phyloP scores from a whole-genome alignment of 2,329 filamentous ascomycete species.

The Thielaviopsis euricoi region DNA sequence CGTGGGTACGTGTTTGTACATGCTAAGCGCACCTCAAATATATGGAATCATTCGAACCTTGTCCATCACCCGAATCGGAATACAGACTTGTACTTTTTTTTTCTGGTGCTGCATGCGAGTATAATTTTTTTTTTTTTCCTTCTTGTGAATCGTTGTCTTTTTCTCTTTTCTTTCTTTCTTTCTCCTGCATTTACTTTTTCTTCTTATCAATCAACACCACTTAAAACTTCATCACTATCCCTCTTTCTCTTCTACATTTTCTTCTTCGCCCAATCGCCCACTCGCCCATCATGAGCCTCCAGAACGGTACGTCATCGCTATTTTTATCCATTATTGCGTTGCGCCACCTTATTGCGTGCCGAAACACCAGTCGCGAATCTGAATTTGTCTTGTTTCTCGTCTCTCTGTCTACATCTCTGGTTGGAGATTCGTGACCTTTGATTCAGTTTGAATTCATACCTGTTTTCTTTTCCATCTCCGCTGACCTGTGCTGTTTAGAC shows the following conservation, averaged over 20 bases:
- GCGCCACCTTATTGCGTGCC: not conserved
- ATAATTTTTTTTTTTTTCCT: not conserved
- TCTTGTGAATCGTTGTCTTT: not conserved
- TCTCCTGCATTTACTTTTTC: not conserved
- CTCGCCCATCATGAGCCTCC: constrained; percentile 4
- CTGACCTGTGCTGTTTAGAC: constrained; percentile 28
- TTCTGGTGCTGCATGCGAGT: not conserved
- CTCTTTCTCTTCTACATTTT: not conserved
- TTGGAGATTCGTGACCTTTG: too few relatives aligned
- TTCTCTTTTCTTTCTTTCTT: not conserved
- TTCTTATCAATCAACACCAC: not conserved
- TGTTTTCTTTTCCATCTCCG: not conserved
- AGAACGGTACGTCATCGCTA: constrained; percentile 5
- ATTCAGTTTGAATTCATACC: too few relatives aligned
- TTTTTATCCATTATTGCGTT: not conserved
- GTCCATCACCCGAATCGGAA: too few relatives aligned
- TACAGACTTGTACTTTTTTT: not conserved
- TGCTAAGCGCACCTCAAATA: too few relatives aligned
- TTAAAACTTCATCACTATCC: not conserved
- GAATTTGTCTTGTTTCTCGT: not conserved
- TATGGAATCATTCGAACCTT: too few relatives aligned
- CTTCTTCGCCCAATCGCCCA: not conserved
- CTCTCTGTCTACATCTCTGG: not conserved
- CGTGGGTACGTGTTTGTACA: too few relatives aligned
- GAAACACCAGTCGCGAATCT: not conserved